Evolutionary conservation across 2,329 filamentous ascomycete genomes (phyloP).

Genomic region (Diaporthe caulivora): DNA sequence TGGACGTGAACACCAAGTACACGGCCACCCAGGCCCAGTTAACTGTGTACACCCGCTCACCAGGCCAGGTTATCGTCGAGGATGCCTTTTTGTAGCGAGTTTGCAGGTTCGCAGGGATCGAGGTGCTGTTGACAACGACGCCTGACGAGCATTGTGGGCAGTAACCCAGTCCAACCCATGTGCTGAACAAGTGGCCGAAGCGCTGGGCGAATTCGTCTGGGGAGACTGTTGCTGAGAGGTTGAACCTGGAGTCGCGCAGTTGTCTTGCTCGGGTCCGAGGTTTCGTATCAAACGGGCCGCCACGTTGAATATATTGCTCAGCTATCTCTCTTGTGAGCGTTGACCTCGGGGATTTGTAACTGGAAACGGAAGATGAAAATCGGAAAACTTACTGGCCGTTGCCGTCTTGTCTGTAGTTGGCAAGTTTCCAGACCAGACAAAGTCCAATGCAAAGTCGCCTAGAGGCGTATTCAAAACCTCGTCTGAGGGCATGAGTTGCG

Average conservation of each 20-base stretch:
- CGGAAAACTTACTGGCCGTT: conserved; percentile 25
- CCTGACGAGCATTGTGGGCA: conserved; percentile 36
- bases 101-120: conserved; percentile 21
- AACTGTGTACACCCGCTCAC: conserved; percentile 21
- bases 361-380: not conserved
- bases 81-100: not conserved
- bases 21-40: conserved; percentile 33
- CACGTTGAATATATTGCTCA: conserved; percentile 28
- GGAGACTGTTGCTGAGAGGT: conserved; percentile 20
- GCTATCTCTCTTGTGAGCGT: conserved; percentile 10
- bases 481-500: not conserved
- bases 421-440: conserved; percentile 30
- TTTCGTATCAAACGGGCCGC: not conserved
- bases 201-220: conserved; percentile 25
- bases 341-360: not conserved
- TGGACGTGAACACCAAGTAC: conserved; percentile 31
- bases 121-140: conserved; percentile 8
- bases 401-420: not conserved
- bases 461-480: conserved; percentile 15
- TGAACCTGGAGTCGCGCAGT: conserved; percentile 8
- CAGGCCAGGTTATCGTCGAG: conserved; percentile 13
- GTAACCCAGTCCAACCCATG: conserved; percentile 38
- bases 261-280: not conserved
- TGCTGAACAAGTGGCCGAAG: conserved; percentile 41
- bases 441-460: conserved; percentile 27